These are phyloP conservation scores for Erysimum cheiri DNA, from an alignment of 441 rosid genomes.

Conservation along the genomic window DNA sequence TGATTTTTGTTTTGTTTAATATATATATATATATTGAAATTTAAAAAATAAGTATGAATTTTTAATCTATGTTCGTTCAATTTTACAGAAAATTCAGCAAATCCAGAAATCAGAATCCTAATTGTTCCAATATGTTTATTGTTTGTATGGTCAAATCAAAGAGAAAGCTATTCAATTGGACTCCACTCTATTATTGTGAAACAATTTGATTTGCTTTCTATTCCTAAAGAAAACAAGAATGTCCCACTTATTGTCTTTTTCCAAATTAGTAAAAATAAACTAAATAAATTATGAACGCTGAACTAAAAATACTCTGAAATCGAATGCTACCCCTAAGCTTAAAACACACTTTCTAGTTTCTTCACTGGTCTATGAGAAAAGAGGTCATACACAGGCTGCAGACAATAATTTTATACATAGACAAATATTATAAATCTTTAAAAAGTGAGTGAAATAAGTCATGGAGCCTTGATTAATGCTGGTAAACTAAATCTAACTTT, in stretches of 20 bases:
- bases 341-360: background rate
- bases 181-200: constrained; percentile 45
- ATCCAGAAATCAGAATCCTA: background rate
- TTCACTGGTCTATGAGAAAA: constrained; percentile 16
- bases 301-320: background rate
- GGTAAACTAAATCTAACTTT: constrained; percentile 11
- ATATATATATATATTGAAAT: background rate
- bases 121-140: constrained; percentile 9
- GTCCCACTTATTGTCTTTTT: constrained; percentile 39
- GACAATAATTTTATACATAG: constrained; percentile 16
- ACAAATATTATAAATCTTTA: background rate
- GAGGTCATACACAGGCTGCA: constrained; percentile 4
- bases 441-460: constrained; percentile 23
- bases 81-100: background rate
- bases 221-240: constrained; percentile 35
- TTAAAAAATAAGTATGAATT: too few species aligned
- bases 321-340: constrained; percentile 18
- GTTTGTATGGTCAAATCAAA: constrained; percentile 40
- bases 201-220: constrained; percentile 32
- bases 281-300: background rate
- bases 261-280: constrained; percentile 21
- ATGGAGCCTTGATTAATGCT: constrained; percentile 11
- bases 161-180: constrained; percentile 27
- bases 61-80: background rate
- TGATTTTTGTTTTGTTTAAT: too few species aligned